These are phyloP conservation scores for Trichomonas vaginalis DNA, from an alignment of 208 protist genomes.

Conservation along the genomic window DNA sequence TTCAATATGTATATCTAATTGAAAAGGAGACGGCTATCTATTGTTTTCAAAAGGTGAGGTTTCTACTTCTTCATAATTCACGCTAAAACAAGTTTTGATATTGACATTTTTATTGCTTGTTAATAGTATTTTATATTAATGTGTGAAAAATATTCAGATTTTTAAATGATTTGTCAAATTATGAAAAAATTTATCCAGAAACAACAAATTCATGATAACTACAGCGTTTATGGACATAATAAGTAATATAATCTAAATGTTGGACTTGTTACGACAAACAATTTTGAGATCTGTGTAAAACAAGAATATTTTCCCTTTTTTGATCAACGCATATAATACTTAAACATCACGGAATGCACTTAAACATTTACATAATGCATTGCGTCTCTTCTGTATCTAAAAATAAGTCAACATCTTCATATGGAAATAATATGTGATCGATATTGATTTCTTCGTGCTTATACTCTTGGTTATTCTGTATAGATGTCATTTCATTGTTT, in stretches of 20 bases:
- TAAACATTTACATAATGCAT: background rate
- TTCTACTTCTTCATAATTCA: background rate
- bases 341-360: background rate
- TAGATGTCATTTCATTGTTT: background rate
- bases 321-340: background rate
- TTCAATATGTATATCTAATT: too few relatives aligned
- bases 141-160: background rate
- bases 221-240: background rate
- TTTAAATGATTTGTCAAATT: background rate
- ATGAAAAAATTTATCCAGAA: background rate
- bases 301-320: background rate
- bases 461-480: background rate
- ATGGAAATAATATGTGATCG: background rate
- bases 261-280: background rate
- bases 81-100: background rate
- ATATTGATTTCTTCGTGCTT: background rate
- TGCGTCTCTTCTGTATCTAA: too few relatives aligned
- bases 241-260: background rate
- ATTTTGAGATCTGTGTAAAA: background rate
- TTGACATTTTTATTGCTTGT: background rate
- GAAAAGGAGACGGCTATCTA: too few relatives aligned
- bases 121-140: background rate
- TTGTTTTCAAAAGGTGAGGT: too few relatives aligned
- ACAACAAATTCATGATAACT: background rate
- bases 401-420: too few relatives aligned